A percentile compares a stretch with the other conserved stretches of the same genome.
Evolutionary conservation across 1,139 yeast genomes (phyloP).

Genomic region (Pneumocystis sp.): DNA sequence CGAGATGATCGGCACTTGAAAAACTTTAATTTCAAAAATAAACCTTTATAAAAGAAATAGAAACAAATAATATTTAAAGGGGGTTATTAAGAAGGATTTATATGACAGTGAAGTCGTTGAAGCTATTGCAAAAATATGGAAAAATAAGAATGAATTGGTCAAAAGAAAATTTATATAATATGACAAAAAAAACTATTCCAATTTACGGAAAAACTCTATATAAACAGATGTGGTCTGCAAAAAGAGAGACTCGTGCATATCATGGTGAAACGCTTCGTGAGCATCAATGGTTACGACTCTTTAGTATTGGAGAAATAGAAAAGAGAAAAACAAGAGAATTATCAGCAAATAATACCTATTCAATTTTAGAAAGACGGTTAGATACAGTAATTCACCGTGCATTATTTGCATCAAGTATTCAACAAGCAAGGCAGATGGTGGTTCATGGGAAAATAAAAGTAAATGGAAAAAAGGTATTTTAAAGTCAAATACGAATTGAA

Average conservation of each 20-base stretch:
- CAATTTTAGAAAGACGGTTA: constrained; percentile 71
- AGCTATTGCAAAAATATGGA: constrained; percentile 27
- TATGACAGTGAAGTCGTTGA: not conserved
- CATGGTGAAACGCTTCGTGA: constrained; percentile 93
- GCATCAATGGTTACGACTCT: constrained; percentile 32
- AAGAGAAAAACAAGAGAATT: constrained; percentile 37
- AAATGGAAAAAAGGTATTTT: constrained; percentile 41
- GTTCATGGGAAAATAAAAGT: constrained; percentile 71
- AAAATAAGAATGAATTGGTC: constrained; percentile 72
- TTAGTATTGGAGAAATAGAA: constrained; percentile 24
- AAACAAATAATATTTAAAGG: not conserved
- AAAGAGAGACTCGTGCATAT: constrained; percentile 83
- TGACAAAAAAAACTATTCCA: constrained; percentile 50
- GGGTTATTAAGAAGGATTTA: not conserved
- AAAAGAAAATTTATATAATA: constrained; percentile 78
- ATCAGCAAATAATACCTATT: constrained; percentile 73
- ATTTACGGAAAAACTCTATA: constrained; percentile 48
- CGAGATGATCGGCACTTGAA: not conserved
- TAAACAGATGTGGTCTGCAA: constrained; percentile 86
- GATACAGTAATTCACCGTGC: constrained; percentile 85
- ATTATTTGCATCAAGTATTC: constrained; percentile 80
- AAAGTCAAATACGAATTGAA: not conserved
- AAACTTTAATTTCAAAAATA: not conserved
- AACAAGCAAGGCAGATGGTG: constrained; percentile 88
- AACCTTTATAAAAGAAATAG: not conserved